Conservation (phyloP, 129 eudicot genomes). For the Helianthus tuberosus region DNA sequence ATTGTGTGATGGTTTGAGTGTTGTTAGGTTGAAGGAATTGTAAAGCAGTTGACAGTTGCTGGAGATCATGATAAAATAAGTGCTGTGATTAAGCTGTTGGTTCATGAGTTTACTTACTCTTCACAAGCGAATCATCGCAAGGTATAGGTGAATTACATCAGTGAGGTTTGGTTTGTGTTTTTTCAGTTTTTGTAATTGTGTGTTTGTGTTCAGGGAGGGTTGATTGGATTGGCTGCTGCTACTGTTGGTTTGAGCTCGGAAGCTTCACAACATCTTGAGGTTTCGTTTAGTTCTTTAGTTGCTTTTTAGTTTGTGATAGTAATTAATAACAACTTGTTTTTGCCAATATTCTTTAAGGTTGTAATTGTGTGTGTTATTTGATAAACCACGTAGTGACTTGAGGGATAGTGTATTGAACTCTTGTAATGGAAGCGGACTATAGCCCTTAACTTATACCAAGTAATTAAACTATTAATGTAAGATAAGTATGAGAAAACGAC, state of each 20-base stretch:
- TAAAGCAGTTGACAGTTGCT: conserved; percentile 70
- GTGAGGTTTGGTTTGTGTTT: neutral
- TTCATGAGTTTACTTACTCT: conserved; percentile 72
- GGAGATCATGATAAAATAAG: conserved; percentile 82
- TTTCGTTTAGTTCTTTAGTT: conserved; percentile 18
- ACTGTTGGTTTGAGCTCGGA: conserved; percentile 91
- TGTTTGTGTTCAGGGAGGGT: conserved; percentile 69
- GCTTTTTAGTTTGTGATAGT: neutral
- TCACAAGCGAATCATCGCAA: conserved; percentile 87
- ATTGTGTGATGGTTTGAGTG: conserved; percentile 28
- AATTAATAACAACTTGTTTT: neutral
- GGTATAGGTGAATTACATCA: conserved; percentile 34
- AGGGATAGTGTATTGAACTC: neutral
- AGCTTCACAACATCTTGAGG: conserved; percentile 97
- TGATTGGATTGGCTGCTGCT: conserved; percentile 95
- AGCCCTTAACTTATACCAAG: conserved; percentile 9
- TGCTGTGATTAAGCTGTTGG: conserved; percentile 72
- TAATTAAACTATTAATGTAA: neutral
- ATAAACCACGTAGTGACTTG: conserved; percentile 1
- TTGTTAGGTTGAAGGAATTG: conserved; percentile 88
- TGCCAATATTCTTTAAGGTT: conserved; percentile 1
- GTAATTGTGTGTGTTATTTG: neutral
- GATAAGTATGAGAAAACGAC: conserved; percentile 1
- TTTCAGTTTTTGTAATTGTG: neutral
- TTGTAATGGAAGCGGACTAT: neutral